phyloP scores from a whole-genome alignment of 2,329 filamentous ascomycete genomes.

The Coleophoma eucalyptorum region DNA sequence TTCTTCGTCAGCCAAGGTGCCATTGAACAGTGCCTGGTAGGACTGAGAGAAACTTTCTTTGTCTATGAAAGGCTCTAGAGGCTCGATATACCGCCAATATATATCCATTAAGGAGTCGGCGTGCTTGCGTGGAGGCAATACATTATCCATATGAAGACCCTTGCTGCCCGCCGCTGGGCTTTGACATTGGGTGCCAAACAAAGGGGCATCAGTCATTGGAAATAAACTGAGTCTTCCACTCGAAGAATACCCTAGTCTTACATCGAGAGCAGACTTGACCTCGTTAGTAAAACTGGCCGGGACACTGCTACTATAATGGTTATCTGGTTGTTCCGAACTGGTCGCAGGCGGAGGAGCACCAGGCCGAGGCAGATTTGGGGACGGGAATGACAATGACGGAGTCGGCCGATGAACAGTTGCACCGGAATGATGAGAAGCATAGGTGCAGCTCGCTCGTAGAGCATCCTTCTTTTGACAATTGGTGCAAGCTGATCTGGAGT shows the following conservation, averaged over 20 bases:
- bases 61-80: constrained; percentile 42
- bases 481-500: constrained; percentile 10
- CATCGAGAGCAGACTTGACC: constrained; percentile 1
- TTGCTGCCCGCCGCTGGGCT: neutral
- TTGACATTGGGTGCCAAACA: neutral
- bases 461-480: constrained; percentile 27
- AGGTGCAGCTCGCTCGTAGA: constrained; percentile 25
- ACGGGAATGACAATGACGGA: too few species aligned
- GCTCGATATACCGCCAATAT: constrained; percentile 43
- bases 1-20: constrained; percentile 30
- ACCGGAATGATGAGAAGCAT: constrained; percentile 2
- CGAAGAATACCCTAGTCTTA: neutral
- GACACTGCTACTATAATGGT: neutral
- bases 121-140: constrained; percentile 39
- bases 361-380: too few species aligned
- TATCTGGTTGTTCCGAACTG: neutral
- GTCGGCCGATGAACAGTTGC: too few species aligned
- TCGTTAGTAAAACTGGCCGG: neutral
- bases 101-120: constrained; percentile 40
- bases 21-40: constrained; percentile 37
- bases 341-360: neutral
- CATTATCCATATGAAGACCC: constrained; percentile 18
- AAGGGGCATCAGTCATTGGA: constrained; percentile 2
- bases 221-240: neutral
- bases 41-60: constrained; percentile 29